Conservation (phyloP, 768 basidiomycete species). For the Mycena vitilis region DNA sequence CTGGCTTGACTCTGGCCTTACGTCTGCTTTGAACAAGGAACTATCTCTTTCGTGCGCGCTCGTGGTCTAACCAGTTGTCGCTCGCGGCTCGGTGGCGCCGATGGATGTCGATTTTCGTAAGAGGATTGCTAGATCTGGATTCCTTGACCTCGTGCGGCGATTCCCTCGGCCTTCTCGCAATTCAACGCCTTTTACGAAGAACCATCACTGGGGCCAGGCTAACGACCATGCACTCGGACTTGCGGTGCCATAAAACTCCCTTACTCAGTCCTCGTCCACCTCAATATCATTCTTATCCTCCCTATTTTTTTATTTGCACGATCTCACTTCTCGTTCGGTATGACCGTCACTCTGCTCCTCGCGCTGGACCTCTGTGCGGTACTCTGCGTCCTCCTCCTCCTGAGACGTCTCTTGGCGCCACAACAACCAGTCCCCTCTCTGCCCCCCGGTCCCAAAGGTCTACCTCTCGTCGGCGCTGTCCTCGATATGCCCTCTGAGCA, state of each 20-base stretch:
- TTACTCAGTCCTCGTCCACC: slow-evolving; percentile 1
- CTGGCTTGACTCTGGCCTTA: slow-evolving; percentile 6
- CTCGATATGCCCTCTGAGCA: slow-evolving; percentile 62
- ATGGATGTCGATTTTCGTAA: slow-evolving; percentile 20
- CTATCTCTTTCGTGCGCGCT: neutral
- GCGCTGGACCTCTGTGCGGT: slow-evolving; percentile 49
- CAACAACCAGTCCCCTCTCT: slow-evolving; percentile 29
- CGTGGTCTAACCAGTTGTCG: slow-evolving; percentile 19
- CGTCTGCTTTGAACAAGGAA: slow-evolving; percentile 16
- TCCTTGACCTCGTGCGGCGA: slow-evolving; percentile 31
- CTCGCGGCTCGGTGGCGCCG: slow-evolving; percentile 26
- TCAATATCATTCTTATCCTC: slow-evolving; percentile 13
- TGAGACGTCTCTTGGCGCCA: slow-evolving; percentile 45
- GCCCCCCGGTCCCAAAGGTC: slow-evolving; percentile 52
- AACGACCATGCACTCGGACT: slow-evolving; percentile 29
- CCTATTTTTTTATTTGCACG: slow-evolving; percentile 14
- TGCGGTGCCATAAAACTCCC: slow-evolving; percentile 29
- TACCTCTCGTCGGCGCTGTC: slow-evolving; percentile 66
- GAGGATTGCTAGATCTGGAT: slow-evolving; percentile 25
- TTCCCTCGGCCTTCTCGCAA: slow-evolving; percentile 26
- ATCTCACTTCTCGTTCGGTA: slow-evolving; percentile 23
- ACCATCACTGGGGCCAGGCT: slow-evolving; percentile 24
- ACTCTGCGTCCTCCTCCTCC: slow-evolving; percentile 48
- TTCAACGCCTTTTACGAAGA: slow-evolving; percentile 29
- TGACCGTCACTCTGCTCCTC: slow-evolving; percentile 41